Conservation (phyloP, 331 rosid genomes). For the Quercus lobata region DNA sequence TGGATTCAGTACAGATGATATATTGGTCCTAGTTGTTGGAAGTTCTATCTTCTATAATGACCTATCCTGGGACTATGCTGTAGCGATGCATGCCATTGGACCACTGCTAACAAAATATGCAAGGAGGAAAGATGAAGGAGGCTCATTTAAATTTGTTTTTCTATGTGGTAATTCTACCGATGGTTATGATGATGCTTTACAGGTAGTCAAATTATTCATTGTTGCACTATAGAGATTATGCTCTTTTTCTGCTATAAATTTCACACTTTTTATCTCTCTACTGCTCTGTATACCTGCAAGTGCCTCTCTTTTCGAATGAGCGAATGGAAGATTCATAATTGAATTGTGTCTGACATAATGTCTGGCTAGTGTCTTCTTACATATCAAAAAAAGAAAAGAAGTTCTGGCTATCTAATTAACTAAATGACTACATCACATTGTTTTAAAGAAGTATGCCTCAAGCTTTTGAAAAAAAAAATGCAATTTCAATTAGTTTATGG, state of each 20-base stretch:
- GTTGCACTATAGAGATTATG: conserved; percentile 6
- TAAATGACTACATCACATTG: neutral
- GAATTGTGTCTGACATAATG: neutral
- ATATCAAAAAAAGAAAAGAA: too few relatives aligned
- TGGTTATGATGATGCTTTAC: conserved; percentile 58
- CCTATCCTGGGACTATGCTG: conserved; percentile 77
- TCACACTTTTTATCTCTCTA: neutral
- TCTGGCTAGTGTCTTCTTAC: neutral
- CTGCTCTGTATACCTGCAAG: neutral
- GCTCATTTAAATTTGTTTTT: conserved; percentile 72
- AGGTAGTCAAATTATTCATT: conserved; percentile 48
- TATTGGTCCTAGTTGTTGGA: conserved; percentile 78
- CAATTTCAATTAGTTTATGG: neutral
- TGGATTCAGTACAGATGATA: conserved; percentile 58
- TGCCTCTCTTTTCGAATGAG: neutral
- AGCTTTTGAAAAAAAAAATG: neutral
- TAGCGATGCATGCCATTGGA: conserved; percentile 70
- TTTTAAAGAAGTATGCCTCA: neutral
- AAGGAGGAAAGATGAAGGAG: conserved; percentile 55
- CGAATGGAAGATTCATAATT: neutral
- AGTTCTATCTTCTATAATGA: conserved; percentile 70
- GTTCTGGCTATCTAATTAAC: neutral
- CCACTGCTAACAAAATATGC: conserved; percentile 77
- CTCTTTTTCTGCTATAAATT: neutral
- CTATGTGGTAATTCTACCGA: conserved; percentile 76